Conservation (phyloP, 2,329 filamentous ascomycete genomes). For the Fusarium proliferatum region DNA sequence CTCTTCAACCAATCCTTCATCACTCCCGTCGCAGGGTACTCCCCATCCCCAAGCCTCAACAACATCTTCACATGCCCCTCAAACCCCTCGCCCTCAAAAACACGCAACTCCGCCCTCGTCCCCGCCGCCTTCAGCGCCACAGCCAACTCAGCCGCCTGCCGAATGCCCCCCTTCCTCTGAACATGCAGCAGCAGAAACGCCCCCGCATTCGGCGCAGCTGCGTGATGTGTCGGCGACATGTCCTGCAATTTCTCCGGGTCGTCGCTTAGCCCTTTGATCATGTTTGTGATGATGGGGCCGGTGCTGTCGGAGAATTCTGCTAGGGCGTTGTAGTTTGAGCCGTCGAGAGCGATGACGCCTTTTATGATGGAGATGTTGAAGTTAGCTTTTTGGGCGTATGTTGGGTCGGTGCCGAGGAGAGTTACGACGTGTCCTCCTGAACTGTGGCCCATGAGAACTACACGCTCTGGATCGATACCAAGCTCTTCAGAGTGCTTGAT, state of each 20-base stretch:
- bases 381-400: not conserved
- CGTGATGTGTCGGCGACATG: conserved; percentile 5
- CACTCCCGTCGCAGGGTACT: not conserved
- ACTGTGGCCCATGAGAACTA: conserved; percentile 11
- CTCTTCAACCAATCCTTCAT: not conserved
- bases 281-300: not conserved
- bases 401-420: not conserved
- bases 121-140: not conserved
- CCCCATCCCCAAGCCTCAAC: not conserved
- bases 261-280: not conserved
- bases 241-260: not conserved
- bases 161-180: not conserved
- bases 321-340: conserved; percentile 9
- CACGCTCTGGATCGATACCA: rapidly evolving
- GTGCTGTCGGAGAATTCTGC: conserved; percentile 1
- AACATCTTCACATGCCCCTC: conserved; percentile 7
- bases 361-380: not conserved
- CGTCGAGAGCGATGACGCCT: not conserved
- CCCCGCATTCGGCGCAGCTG: not conserved
- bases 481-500: not conserved
- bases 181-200: not conserved
- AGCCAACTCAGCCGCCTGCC: conserved; percentile 3
- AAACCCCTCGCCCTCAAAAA: conserved; percentile 10
- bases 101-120: not conserved
- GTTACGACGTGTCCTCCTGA: conserved; percentile 6